Base-by-base conservation (phyloP, 225 moss, liverwort and hornwort genomes). In the Sphagnum contortum region DNA sequence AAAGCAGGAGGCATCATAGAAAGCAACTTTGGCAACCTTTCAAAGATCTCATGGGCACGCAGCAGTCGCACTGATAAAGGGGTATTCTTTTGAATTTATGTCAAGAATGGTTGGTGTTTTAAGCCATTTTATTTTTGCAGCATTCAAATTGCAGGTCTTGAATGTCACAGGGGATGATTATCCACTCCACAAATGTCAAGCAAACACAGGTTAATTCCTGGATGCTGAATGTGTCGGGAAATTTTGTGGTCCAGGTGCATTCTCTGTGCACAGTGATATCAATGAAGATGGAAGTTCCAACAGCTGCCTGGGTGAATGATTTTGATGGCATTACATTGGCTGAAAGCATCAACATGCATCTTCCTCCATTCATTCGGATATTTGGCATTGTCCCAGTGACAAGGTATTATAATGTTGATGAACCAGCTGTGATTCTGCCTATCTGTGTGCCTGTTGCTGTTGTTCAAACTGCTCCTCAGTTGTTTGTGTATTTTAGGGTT, bases 31-130 rank as follows among this genome's bases (percentile, higher is more conserved):
- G 90, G 95, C 58, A 73, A 84, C 61, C 81, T 96, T 59, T 72
- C 84, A 8, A 96, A 92, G 76, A 67, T 88, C 53, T 69, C 84
- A 55, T 95, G 95, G 95, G 78, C 92, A 44, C 92, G 88, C 63
- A 96, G 92, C 72, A 96, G 95, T 77, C 89, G 95, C 69, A 96
- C 95, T 48, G 95, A 92, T 75, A 96, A 90, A 74, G 95, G 95
- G 86, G 94, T 95, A 77, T 69, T 69, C 29, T 29, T 1, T 29
- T 29, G 29, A 29, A 29, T 29, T 29, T 29, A 1, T 29, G 29
- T 29, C 29, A 29, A 29, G 29, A 29, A 29, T 29, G 29, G 29
- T 29, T 29, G 29, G 29, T 29, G 29, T 29, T 29, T 29, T 29
- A 29, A 1, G 29, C 29, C 1, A 1, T 29, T 29, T 29, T 29